These are phyloP conservation scores for Aeminium ludgeri DNA, from an alignment of 495 filamentous ascomycete genomes.

Conservation along the genomic window DNA sequence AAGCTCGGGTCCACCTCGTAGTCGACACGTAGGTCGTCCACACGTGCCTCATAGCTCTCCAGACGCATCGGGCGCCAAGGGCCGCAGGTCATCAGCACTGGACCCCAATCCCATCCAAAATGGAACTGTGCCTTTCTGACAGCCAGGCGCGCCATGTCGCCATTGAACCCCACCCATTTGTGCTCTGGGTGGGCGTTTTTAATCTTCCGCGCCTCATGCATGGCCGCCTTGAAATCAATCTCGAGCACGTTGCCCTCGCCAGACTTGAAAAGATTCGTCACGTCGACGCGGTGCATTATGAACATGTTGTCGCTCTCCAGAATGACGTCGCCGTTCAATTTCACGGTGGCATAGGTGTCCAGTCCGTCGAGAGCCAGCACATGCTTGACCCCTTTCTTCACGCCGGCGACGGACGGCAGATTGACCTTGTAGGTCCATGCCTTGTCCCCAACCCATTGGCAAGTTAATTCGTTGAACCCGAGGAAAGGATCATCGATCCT, in stretches of 20 bases:
- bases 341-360: slow-evolving; percentile 26
- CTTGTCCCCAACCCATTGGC: slow-evolving; percentile 25
- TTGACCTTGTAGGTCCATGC: slow-evolving; percentile 22
- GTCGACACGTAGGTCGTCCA: slow-evolving; percentile 22
- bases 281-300: slow-evolving; percentile 23
- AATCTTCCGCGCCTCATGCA: slow-evolving; percentile 19
- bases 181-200: slow-evolving; percentile 25
- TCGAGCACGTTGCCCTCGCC: slow-evolving; percentile 18
- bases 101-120: slow-evolving; percentile 28
- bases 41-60: slow-evolving; percentile 21
- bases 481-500: slow-evolving; percentile 27
- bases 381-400: slow-evolving; percentile 10
- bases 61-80: slow-evolving; percentile 25
- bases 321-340: slow-evolving; percentile 22
- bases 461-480: slow-evolving; percentile 24
- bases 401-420: slow-evolving; percentile 9
- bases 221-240: slow-evolving; percentile 23
- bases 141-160: slow-evolving; percentile 23
- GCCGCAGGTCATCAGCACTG: slow-evolving; percentile 24
- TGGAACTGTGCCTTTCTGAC: slow-evolving; percentile 26
- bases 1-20: slow-evolving; percentile 18
- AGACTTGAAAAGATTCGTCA: slow-evolving; percentile 16
- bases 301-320: slow-evolving; percentile 27
- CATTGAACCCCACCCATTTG: slow-evolving; percentile 25
- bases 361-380: slow-evolving; percentile 26